Conservation (phyloP, 2,329 filamentous ascomycete genomes). For the Leptodontidium sp. region DNA sequence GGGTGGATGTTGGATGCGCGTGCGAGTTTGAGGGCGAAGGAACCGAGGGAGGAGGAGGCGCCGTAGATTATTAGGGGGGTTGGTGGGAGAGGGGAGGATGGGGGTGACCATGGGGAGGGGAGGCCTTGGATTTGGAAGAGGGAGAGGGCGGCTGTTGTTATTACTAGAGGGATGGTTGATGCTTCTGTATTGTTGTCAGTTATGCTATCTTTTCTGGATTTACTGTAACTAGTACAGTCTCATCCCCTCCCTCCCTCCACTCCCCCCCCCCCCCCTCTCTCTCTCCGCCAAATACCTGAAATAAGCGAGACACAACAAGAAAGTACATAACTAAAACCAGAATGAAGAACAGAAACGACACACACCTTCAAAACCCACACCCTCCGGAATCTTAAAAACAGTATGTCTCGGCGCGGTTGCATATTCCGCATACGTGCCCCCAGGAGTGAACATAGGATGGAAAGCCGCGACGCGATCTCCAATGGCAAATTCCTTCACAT, state of each 20-base stretch:
- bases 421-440: conserved; percentile 67
- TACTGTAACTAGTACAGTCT: not conserved
- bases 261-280: not conserved
- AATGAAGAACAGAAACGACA: too few species aligned
- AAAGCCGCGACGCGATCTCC: conserved; percentile 57
- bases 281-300: not conserved
- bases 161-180: conserved; percentile 52
- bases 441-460: conserved; percentile 57
- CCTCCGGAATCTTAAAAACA: conserved; percentile 52
- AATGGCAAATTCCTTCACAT: conserved; percentile 51
- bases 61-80: conserved; percentile 39
- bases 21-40: conserved; percentile 62
- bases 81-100: conserved; percentile 12
- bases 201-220: not conserved
- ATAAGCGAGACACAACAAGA: not conserved
- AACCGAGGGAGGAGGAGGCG: conserved; percentile 49
- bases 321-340: not conserved
- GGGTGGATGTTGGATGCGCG: conserved; percentile 59
- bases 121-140: conserved; percentile 49
- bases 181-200: conserved; percentile 47
- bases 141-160: conserved; percentile 50
- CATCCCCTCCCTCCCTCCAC: too few species aligned
- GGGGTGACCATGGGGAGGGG: conserved; percentile 46
- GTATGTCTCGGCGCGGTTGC: conserved; percentile 61
- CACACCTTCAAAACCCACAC: conserved; percentile 33